A percentile compares a stretch with the other conserved stretches of the same genome.
These are phyloP conservation scores for Thalassiosira profunda DNA, from an alignment of 108 stramenopile species.

Conservation along the genomic window DNA sequence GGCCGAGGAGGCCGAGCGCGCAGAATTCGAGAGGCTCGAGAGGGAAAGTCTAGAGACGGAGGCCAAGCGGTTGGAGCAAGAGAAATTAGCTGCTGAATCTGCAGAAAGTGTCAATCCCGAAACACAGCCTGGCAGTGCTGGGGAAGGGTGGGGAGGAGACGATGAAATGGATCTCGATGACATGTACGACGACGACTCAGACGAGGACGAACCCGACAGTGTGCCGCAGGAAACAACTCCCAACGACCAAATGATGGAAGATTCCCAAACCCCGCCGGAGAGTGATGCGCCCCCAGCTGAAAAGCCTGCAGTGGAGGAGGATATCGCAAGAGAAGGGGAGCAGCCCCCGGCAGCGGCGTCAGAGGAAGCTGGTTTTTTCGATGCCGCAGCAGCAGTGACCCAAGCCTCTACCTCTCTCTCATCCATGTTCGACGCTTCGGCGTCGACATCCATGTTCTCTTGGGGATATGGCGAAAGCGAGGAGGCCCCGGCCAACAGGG, in stretches of 20 bases:
- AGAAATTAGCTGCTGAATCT: background rate
- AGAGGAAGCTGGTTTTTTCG: constrained; percentile 4
- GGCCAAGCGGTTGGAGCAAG: background rate
- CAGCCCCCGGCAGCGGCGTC: background rate
- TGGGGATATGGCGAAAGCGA: constrained; percentile 9
- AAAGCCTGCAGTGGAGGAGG: background rate
- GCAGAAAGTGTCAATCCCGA: background rate
- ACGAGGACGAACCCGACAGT: constrained; percentile 28
- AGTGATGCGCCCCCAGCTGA: background rate
- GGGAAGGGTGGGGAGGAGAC: background rate
- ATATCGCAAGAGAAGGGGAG: background rate
- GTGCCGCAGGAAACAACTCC: too few relatives aligned
- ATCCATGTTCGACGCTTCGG: constrained; percentile 20
- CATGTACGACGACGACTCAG: constrained; percentile 44
- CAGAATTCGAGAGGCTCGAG: background rate
- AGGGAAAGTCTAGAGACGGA: constrained; percentile 4
- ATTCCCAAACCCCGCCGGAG: too few relatives aligned
- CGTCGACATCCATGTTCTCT: constrained; percentile 14
- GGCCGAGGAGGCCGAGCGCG: background rate
- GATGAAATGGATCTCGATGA: constrained; percentile 30
- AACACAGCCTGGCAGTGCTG: background rate
- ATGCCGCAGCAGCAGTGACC: constrained; percentile 8
- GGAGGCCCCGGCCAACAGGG: background rate
- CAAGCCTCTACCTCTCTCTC: background rate
- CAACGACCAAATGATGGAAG: too few relatives aligned